phyloP scores from a whole-genome alignment of 139 green algal genomes.

The Chlorella sp. region DNA sequence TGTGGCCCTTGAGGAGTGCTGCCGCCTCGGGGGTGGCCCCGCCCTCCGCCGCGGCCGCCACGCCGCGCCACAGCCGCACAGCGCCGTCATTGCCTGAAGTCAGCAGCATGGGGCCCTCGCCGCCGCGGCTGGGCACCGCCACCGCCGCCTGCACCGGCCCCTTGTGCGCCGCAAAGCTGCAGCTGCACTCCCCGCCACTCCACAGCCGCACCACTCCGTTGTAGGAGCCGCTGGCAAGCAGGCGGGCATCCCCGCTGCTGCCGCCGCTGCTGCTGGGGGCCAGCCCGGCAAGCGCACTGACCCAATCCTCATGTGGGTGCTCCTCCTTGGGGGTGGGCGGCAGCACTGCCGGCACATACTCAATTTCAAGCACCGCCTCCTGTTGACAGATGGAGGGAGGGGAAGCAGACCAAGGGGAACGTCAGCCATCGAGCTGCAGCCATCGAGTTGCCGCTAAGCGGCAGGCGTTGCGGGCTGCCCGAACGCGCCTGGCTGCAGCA shows the following conservation, averaged over 20 bases:
- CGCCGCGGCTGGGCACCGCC: constrained; percentile 30
- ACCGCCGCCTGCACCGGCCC: constrained; percentile 40
- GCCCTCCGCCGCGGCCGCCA: not conserved
- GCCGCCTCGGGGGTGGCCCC: constrained; percentile 6
- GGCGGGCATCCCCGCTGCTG: not conserved
- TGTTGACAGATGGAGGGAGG: constrained; percentile 38
- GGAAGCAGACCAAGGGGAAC: not conserved
- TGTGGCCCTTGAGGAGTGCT: constrained; percentile 55
- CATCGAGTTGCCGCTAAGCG: no score
- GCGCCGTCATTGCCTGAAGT: constrained; percentile 55
- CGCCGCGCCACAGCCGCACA: constrained; percentile 35
- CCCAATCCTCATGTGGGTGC: constrained; percentile 52
- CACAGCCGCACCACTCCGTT: constrained; percentile 40
- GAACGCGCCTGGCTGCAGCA: no score
- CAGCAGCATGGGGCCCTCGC: constrained; percentile 45
- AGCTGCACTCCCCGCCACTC: not conserved
- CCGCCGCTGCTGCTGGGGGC: not conserved
- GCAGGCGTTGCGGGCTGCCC: no score
- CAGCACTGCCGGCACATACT: constrained; percentile 91
- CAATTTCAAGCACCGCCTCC: constrained; percentile 84
- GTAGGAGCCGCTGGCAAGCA: constrained; percentile 35
- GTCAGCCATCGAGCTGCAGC: no score
- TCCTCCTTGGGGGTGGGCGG: constrained; percentile 73
- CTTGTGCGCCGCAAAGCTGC: constrained; percentile 47
- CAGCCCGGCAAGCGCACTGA: constrained; percentile 20